Evolutionary conservation across 106 monocot species (phyloP).

Genomic region (Apostasia ramifera): DNA sequence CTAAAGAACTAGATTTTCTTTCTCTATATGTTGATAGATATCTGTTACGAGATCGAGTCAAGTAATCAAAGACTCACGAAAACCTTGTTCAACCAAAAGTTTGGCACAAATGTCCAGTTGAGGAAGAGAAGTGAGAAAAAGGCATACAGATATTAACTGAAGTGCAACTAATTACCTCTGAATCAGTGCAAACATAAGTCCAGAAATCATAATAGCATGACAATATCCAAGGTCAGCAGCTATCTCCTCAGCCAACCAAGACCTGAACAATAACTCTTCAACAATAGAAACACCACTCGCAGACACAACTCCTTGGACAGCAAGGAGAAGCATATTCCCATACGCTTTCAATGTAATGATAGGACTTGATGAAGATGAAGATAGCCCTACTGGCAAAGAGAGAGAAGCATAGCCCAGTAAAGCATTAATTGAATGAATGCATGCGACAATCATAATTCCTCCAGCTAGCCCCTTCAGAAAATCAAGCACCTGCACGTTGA

Average conservation of each 20-base stretch:
- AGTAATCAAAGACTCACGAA: too few relatives aligned
- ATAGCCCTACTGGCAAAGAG: conserved; percentile 20
- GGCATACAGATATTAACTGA: not conserved
- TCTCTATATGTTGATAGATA: too few relatives aligned
- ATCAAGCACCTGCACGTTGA: conserved; percentile 40
- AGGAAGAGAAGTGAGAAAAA: not conserved
- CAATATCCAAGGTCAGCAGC: conserved; percentile 69
- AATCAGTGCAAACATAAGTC: conserved; percentile 56
- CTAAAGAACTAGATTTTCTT: too few relatives aligned
- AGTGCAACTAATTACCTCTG: conserved; percentile 43
- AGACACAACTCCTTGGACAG: conserved; percentile 31
- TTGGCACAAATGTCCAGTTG: not conserved
- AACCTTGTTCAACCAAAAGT: not conserved
- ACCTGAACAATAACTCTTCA: conserved; percentile 84
- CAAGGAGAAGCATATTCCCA: conserved; percentile 34
- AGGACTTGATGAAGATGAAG: conserved; percentile 24
- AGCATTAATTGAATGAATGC: conserved; percentile 59
- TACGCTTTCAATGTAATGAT: conserved; percentile 38
- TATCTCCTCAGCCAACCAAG: conserved; percentile 84
- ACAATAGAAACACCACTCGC: conserved; percentile 56
- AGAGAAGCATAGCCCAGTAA: conserved; percentile 60
- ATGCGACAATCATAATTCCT: conserved; percentile 51
- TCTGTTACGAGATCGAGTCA: too few relatives aligned
- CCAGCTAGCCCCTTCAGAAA: conserved; percentile 64
- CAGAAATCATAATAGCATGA: conserved; percentile 62